These are phyloP conservation scores for Macrocystidia cucumis DNA, from an alignment of 1,284 basidiomycete species.

Conservation along the genomic window DNA sequence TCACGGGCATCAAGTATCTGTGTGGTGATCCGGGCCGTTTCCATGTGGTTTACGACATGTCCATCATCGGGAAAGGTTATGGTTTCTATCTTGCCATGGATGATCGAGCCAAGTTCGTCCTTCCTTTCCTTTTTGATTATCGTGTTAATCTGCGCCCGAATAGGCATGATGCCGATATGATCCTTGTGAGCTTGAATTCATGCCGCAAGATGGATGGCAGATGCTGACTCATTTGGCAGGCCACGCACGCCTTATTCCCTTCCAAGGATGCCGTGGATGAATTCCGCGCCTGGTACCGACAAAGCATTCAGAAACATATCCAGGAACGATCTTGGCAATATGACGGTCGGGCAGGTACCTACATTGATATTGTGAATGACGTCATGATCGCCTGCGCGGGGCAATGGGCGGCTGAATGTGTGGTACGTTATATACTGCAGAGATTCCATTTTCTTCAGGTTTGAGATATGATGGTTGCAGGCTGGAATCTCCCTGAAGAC, in stretches of 20 bases:
- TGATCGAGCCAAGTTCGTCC: neutral
- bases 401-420: neutral
- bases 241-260: neutral
- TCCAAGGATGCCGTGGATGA: neutral
- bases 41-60: neutral
- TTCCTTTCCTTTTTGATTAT: neutral
- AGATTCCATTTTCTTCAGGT: neutral
- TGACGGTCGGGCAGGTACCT: slow-evolving; percentile 27
- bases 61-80: neutral
- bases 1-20: slow-evolving; percentile 2
- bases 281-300: neutral
- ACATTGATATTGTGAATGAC: neutral
- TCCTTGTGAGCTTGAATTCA: slow-evolving; percentile 12
- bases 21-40: slow-evolving; percentile 1
- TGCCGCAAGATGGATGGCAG: neutral
- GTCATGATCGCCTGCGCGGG: slow-evolving; percentile 13
- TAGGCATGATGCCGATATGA: slow-evolving; percentile 5
- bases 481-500: slow-evolving; percentile 13
- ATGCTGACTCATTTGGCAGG: neutral
- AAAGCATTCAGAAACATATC: neutral
- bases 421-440: neutral
- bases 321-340: neutral
- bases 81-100: slow-evolving; percentile 2
- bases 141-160: neutral
- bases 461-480: slow-evolving; percentile 18